These are phyloP conservation scores for Candida nitratophila DNA, from an alignment of 805 yeast species.

Conservation along the genomic window DNA sequence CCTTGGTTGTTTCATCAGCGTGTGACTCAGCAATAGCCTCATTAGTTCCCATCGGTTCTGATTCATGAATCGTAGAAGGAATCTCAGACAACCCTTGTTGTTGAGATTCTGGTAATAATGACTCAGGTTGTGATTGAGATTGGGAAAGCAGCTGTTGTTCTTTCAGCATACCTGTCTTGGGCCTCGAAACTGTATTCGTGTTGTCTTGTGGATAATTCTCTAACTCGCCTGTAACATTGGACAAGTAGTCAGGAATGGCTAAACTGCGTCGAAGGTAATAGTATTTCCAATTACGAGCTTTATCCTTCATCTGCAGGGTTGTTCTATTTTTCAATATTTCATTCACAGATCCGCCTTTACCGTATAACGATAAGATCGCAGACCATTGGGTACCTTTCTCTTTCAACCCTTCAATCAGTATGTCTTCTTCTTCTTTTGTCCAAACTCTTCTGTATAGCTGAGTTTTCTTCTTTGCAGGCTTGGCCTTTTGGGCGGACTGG, in stretches of 20 bases:
- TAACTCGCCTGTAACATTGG: conserved; percentile 81
- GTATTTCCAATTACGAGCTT: conserved; percentile 94
- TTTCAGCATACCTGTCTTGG: conserved; percentile 12
- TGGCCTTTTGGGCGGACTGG: background rate
- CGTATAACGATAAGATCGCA: conserved; percentile 80
- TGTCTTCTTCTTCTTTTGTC: conserved; percentile 85
- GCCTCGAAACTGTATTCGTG: conserved; percentile 10
- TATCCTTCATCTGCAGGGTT: conserved; percentile 90
- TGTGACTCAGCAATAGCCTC: background rate
- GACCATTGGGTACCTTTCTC: conserved; percentile 92
- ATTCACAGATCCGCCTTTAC: conserved; percentile 84
- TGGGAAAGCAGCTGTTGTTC: background rate
- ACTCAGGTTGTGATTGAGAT: too few species aligned
- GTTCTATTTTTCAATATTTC: conserved; percentile 83
- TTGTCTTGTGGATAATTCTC: conserved; percentile 5
- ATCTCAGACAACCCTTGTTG: too few species aligned
- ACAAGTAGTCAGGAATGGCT: conserved; percentile 73
- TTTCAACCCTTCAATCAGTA: conserved; percentile 73
- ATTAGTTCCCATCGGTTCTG: too few species aligned
- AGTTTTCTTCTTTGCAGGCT: background rate
- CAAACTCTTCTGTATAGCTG: conserved; percentile 54
- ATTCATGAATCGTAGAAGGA: too few species aligned
- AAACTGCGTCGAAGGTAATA: conserved; percentile 68
- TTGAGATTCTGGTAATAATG: too few species aligned
- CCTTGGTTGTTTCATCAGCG: background rate